phyloP scores from a whole-genome alignment of 2,329 filamentous ascomycete species.

The Hypoxylon sp. region DNA sequence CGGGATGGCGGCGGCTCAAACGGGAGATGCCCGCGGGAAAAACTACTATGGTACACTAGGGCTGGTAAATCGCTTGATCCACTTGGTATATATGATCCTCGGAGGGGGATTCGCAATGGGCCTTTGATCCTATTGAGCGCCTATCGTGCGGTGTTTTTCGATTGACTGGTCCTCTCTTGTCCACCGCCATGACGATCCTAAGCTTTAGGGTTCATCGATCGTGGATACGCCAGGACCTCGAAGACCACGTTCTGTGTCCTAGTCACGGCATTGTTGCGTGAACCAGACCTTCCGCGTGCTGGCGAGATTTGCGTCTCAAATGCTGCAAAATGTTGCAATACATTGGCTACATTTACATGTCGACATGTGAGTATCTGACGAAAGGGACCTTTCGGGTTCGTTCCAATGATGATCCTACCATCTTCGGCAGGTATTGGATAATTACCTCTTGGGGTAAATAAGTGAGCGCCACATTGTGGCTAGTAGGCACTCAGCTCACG shows the following conservation, averaged over 20 bases:
- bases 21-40: conserved; percentile 36
- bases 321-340: conserved; percentile 39
- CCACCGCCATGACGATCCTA: conserved; percentile 27
- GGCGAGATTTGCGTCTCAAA: conserved; percentile 30
- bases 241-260: conserved; percentile 43
- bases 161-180: conserved; percentile 11
- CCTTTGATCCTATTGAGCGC: conserved; percentile 24
- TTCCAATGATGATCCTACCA: not conserved
- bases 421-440: not conserved
- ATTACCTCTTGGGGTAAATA: not conserved
- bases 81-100: conserved; percentile 18
- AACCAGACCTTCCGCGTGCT: conserved; percentile 37
- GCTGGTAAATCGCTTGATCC: conserved; percentile 30
- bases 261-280: conserved; percentile 62
- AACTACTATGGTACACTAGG: conserved; percentile 24
- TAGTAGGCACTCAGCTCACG: not conserved
- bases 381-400: conserved; percentile 5
- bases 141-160: conserved; percentile 12
- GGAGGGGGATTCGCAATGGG: conserved; percentile 18
- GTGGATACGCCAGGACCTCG: conserved; percentile 26
- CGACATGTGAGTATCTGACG: conserved; percentile 2
- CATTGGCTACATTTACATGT: conserved; percentile 10
- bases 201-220: conserved; percentile 31
- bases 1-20: conserved; percentile 38
- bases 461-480: conserved; percentile 21